Evolutionary conservation across 345 rosid species (phyloP), one percentile per base, ranked within the genome.

Genomic region (Durio zibethinus): DNA sequence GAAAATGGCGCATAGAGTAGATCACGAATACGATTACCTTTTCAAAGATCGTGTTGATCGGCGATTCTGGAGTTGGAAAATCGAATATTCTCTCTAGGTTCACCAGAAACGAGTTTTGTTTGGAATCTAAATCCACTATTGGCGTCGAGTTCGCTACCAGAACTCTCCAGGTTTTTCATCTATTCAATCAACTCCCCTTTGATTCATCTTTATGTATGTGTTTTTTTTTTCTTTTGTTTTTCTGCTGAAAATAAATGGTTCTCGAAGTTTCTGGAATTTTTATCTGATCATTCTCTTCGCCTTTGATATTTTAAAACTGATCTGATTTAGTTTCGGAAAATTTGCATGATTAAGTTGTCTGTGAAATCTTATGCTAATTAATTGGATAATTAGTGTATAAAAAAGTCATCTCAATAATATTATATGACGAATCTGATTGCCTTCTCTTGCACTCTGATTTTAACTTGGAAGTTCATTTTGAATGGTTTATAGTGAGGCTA

Each of bases 41-140:
- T 91, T 88, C 81, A 91, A n/a, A 91, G 94, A 91, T 91, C 85
- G 94, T 89, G 40, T 60, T 91, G 87, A 89, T 91, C 54, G 94
- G 94, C 33, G 94, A 91, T 81, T 87, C 94, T 18, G 92, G 94
- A 72, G 94, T 89, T 21, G 94, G 92, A 18, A 91, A 91, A 86
- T 88, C 94, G 43, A 91, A 91, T 77, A 91, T 91, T 25, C 88
- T 91, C 65, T 85, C 92, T 1, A 84, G 94, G 83, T 91, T 89
- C 69, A 87, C 91, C 8, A 85, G 94, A 48, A 88, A 88, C 42
- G 92, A 91, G 85, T 89, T 91, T 70, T 86, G 90, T 79, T 80
- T 91, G 86, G 92, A 91, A 74, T 91, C 92, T 47, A 89, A 88
- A 86, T 89, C 94, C 76, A 91, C 92, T 16, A 85, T 89, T 62